Base-by-base conservation (phyloP, 2,329 filamentous ascomycete genomes). In the Thielaviopsis populi region DNA sequence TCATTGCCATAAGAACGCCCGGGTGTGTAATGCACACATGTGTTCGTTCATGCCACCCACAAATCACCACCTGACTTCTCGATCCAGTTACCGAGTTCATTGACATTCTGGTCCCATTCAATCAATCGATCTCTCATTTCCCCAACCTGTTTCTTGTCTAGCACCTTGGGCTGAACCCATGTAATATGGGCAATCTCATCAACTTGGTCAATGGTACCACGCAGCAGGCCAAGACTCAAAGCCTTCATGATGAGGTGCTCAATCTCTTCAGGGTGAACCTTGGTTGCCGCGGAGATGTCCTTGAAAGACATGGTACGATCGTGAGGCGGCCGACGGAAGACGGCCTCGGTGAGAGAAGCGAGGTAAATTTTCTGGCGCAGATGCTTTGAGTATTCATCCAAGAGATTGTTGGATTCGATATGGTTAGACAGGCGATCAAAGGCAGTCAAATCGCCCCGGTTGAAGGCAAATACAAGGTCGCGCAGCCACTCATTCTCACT, bases 161-260 rank as follows among this genome's bases (percentile, higher is more conserved):
- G 77, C 40, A 99, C 91, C 82, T 97, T 97, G 24, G 94, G 94
- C 78, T 99, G 94, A 66, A 99, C 94, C 94, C 94, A 99, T 71
- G 92, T 92, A 75, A 99, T 96, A 73, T 91, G 85, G 53, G 94
- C 94, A 69, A 97, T 85, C 75, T 91, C 87, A 59, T 90, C 90
- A 40, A 99, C 94, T 77, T 99, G 92, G 74, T 99, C 94, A 70
- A 99, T 97, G 64, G 88, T 94, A 56, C 94, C 94, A 69, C 87
- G 83, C 69, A 99, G 78, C 69, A 99, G 79, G 0, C 94, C 94
- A 69, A 99, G 76, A 72, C 91, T 96, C 70, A 99, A 77, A n/a
- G 94, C 94, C 80, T 96, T 97, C 94, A 99, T 99, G 71, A 99
- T 88, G 68, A 99, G 78, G 74, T 97, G 92, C 80, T 99, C 94